Percentiles rank a stretch among this genome's conserved stretches.
phyloP scores from a whole-genome alignment of 768 basidiomycete species.

The Agrocybe praecox region DNA sequence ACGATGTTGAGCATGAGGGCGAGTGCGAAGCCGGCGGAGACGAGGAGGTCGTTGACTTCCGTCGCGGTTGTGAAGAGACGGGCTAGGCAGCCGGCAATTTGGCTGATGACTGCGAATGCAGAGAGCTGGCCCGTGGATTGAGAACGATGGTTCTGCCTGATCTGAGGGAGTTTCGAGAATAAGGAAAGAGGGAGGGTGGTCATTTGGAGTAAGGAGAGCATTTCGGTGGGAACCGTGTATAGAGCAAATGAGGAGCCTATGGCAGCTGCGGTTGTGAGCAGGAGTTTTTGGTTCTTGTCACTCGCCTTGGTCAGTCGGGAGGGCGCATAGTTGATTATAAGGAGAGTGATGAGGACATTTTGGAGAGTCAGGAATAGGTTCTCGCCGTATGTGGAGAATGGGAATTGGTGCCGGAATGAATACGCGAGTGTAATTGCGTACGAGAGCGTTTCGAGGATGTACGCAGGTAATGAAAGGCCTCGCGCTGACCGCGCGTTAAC shows the following conservation, averaged over 20 bases:
- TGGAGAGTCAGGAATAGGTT: conserved; percentile 92
- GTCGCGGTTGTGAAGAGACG: conserved; percentile 91
- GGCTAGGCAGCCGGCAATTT: conserved; percentile 88
- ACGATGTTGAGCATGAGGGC: conserved; percentile 83
- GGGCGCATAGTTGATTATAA: conserved; percentile 74
- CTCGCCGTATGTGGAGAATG: conserved; percentile 98
- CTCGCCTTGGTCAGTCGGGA: conserved; percentile 15
- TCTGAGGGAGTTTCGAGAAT: conserved; percentile 94
- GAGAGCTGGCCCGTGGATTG: conserved; percentile 92
- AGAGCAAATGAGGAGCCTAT: conserved; percentile 37
- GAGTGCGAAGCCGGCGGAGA: conserved; percentile 82
- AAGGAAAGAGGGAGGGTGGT: conserved; percentile 89
- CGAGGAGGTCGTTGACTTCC: conserved; percentile 82
- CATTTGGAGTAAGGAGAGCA: conserved; percentile 75
- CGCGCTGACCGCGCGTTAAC: conserved; percentile 74
- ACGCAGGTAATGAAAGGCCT: conserved; percentile 86
- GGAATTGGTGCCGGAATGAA: conserved; percentile 81
- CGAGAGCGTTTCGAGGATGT: conserved; percentile 86
- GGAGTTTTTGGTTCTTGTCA: conserved; percentile 33
- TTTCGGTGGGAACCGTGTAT: conserved; percentile 45
- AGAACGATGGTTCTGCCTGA: conserved; percentile 74
- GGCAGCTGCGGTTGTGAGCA: conserved; percentile 30
- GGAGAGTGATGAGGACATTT: conserved; percentile 85
- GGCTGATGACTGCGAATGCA: conserved; percentile 87
- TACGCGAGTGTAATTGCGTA: conserved; percentile 92